Base-by-base conservation (phyloP, 768 basidiomycete genomes). In the Lactarius psammicola region DNA sequence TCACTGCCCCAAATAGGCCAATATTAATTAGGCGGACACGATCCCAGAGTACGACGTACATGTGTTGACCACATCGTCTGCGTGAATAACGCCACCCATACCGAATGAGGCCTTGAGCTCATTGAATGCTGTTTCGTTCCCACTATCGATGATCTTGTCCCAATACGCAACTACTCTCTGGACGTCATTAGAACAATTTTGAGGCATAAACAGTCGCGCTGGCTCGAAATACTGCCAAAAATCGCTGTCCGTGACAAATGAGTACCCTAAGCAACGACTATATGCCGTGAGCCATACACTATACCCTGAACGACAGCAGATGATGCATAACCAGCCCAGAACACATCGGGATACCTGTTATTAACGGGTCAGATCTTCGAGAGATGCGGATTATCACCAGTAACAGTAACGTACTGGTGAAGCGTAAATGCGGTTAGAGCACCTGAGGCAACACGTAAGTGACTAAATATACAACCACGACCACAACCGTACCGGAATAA, bases 141-240 rank as follows among this genome's bases (percentile, higher is more conserved):
- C 9, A 20, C 42, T 44, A 44, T 7, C 8, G 42, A 44, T 44
- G 18, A 44, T 20, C 42, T 44, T 9, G 8, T 44, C 42, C 42
- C 42, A 44, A 44, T 20, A 9, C 7, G 18, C 9, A 8, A 44
- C 18, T 44, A 44, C 42, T n/a, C 26, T 23, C 51, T 30, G 51
- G 34, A 90, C 81, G 70, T 92, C 90, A 0, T 87, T 82, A 9
- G 88, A 89, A 75, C 90, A 92, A 74, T 92, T 91, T 68, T 71
- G 56, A 2, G 88, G 85, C 87, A 89, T 90, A 70, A 84, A 76
- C 69, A 83, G 78, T 18, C 84, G 84, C 69, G 88, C 83, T 15
- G 88, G 88, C 65, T 89, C 88, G 73, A 88, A 44, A 44, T 44
- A 44, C 42, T 44, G 42, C 42, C 42, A 90, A 71, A 84, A 87